Conservation (phyloP, 768 basidiomycete species). For the Clathrus columnatus region DNA sequence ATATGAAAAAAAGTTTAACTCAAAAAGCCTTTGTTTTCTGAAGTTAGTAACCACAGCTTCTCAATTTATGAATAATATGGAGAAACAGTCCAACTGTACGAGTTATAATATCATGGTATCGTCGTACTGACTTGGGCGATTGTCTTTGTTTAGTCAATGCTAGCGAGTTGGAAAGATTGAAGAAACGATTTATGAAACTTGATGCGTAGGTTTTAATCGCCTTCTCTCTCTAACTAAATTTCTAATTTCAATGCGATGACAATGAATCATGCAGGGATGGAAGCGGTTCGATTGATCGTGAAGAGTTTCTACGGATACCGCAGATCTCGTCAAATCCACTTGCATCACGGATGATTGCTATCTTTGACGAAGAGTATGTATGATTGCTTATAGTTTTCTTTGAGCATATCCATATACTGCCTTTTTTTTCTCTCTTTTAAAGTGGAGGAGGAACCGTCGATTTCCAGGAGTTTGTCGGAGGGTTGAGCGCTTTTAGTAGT, state of each 20-base stretch:
- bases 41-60: constrained; percentile 44
- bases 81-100: constrained; percentile 94
- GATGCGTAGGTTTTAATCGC: constrained; percentile 37
- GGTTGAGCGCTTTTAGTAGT: constrained; percentile 94
- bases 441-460: constrained; percentile 98
- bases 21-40: constrained; percentile 5
- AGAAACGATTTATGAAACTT: constrained; percentile 99
- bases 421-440: constrained; percentile 4
- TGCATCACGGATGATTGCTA: constrained; percentile 96
- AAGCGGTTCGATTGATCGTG: constrained; percentile 95
- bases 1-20: constrained; percentile 7
- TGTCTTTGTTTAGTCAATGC: constrained; percentile 64
- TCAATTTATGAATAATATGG: constrained; percentile 97
- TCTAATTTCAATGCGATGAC: not conserved
- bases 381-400: not conserved
- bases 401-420: not conserved
- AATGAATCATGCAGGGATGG: constrained; percentile 56
- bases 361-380: constrained; percentile 97
- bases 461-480: constrained; percentile 98
- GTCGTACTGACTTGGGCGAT: not conserved
- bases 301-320: constrained; percentile 98
- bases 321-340: constrained; percentile 97
- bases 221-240: not conserved
- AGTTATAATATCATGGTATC: not conserved
- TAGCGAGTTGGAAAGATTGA: constrained; percentile 86